Conservation (phyloP, 2,329 filamentous ascomycete genomes). For the Chaetomium sp. region DNA sequence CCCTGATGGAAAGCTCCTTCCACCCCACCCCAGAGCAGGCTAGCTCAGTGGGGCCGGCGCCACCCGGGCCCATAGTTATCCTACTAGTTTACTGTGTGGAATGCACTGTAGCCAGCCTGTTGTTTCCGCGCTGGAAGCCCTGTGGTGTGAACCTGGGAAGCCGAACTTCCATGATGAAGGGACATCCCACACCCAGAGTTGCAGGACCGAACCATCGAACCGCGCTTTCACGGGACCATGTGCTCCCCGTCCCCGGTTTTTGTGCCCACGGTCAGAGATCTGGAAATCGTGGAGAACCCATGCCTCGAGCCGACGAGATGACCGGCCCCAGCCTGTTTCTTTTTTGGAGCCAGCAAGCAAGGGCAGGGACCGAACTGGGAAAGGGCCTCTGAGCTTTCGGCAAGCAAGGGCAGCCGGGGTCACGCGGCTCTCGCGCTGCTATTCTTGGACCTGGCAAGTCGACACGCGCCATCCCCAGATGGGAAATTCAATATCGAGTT, state of each 20-base stretch:
- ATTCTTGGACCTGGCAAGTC: constrained; percentile 30
- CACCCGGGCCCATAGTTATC: constrained; percentile 13
- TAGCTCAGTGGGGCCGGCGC: constrained; percentile 2
- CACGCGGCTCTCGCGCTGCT: constrained; percentile 29
- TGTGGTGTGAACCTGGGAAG: background rate
- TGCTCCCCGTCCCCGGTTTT: background rate
- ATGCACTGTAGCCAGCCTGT: constrained; percentile 10
- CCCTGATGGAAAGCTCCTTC: constrained; percentile 7
- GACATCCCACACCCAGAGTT: background rate
- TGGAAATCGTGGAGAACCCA: constrained; percentile 12
- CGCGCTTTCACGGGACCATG: background rate
- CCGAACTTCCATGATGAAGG: background rate
- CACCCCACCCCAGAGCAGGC: constrained; percentile 3
- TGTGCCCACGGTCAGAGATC: background rate
- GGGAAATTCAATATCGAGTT: constrained; percentile 9
- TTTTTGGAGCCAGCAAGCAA: background rate
- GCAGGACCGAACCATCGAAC: background rate
- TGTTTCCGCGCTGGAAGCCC: background rate
- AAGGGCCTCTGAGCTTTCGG: constrained; percentile 20
- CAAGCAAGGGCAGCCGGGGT: constrained; percentile 16
- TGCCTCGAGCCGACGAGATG: background rate
- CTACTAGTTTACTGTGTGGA: background rate
- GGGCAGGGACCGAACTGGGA: constrained; percentile 1
- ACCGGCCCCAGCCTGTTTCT: too few relatives aligned
- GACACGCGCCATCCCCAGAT: constrained; percentile 22